Base-by-base conservation (phyloP, 2,329 filamentous ascomycete species). In the Fusarium sp. region DNA sequence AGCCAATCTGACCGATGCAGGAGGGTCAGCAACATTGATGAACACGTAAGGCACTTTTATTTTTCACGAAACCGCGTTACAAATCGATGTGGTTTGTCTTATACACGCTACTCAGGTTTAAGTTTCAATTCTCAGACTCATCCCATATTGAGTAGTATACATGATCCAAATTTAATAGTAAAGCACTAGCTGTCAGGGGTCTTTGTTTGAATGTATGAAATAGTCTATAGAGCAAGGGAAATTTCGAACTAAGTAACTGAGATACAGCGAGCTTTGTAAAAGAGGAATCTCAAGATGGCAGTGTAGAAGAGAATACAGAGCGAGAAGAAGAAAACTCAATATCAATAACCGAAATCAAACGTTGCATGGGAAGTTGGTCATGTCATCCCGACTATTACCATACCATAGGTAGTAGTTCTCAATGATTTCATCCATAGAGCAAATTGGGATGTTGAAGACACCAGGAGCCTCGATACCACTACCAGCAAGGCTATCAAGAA, bases 311-410 rank as follows among this genome's bases (percentile, higher is more conserved):
- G 6, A 28, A 49, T 28, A 9, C 21, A 15, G 3, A 21, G 7
- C 3, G 21, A n/a, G 4, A 11, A 15, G 15, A 13, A 9, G 4
- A 16, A 23, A 28, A 1, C 3, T n/a, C 4, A n/a, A 28, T 6
- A 10, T 25, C 4, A 8, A 21, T 2, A 16, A 10, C 9, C 3
- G 5, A 21, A n/a, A 53, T 50, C 37, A 70, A 49, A 49, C 42
- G 11, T 69, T 71, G 56, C 60, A 71, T n/a, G 68, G 68, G 18
- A 71, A 71, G 60, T 65, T 71, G 37, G 49, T 50, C 65, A 69
- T 65, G 21, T 71, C 68, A 2, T 52, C 33, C 2, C 47, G 59
- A 18, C 42, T 33, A 18, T 54, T 38, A 2, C 44, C 37, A 13
- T 50, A 69, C 61, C 66, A 70, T 15, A 35, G 32, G 28, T 59